Conservation (phyloP, 352 stramenopile species). For the Chrysophaeum taylorii region DNA sequence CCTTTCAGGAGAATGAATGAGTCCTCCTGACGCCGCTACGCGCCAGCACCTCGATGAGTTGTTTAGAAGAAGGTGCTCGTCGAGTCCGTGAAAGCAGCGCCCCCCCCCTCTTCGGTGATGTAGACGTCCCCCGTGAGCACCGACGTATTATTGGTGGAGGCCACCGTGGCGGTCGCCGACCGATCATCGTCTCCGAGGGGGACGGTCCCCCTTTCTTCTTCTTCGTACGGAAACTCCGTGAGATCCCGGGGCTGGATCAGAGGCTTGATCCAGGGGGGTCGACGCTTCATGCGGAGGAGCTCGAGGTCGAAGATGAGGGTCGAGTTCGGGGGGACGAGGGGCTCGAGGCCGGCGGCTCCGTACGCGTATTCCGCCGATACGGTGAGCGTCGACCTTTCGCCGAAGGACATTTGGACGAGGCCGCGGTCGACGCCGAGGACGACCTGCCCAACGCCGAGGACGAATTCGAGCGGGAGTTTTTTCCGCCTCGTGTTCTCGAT, state of each 20-base stretch:
- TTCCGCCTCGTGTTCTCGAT: slow-evolving; percentile 20
- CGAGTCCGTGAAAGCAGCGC: too few relatives aligned
- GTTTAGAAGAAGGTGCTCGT: too few relatives aligned
- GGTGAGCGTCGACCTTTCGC: slow-evolving; percentile 62
- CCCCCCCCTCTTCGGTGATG: too few relatives aligned
- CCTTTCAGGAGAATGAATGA: too few relatives aligned
- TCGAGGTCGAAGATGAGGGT: slow-evolving; percentile 82
- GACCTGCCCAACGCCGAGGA: slow-evolving; percentile 32
- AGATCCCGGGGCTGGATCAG: slow-evolving; percentile 30
- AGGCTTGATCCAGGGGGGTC: slow-evolving; percentile 31
- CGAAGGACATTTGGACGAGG: slow-evolving; percentile 40
- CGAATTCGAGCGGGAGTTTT: slow-evolving; percentile 33
- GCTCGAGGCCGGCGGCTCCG: slow-evolving; percentile 58
- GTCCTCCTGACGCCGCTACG: too few relatives aligned
- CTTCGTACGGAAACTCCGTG: slow-evolving; percentile 19
- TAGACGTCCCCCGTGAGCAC: too few relatives aligned
- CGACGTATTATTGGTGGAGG: too few relatives aligned
- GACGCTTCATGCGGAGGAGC: slow-evolving; percentile 62
- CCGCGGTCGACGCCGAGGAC: slow-evolving; percentile 30
- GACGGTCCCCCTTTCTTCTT: slow-evolving; percentile 13
- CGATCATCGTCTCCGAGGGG: too few relatives aligned
- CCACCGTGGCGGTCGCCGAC: too few relatives aligned
- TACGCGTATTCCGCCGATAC: slow-evolving; percentile 75
- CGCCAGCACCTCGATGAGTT: too few relatives aligned
- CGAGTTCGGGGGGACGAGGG: slow-evolving; percentile 69